Evolutionary conservation across 2,329 filamentous ascomycete species (phyloP).

Genomic region (Aspergillus terreus): DNA sequence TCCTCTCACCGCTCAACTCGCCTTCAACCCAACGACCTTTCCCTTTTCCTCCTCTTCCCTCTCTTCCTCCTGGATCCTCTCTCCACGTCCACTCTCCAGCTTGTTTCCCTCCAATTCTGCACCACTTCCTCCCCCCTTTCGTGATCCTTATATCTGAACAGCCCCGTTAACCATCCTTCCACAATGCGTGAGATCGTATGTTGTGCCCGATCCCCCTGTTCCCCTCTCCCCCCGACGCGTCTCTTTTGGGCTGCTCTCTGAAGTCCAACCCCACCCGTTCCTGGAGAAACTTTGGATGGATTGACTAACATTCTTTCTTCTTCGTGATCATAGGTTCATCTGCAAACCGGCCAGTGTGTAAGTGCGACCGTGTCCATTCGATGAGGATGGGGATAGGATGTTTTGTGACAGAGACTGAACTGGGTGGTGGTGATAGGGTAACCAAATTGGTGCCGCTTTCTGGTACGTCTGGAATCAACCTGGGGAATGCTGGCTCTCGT

Average conservation of each 20-base stretch:
- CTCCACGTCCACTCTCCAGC: constrained; percentile 16
- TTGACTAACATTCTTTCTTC: constrained; percentile 20
- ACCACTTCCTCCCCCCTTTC: constrained; percentile 15
- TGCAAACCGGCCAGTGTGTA: constrained; percentile 99
- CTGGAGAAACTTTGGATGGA: constrained; percentile 7
- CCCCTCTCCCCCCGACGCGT: constrained; percentile 31
- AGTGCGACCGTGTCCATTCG: constrained; percentile 38
- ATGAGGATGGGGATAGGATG: background rate
- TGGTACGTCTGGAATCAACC: constrained; percentile 59
- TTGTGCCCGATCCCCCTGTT: constrained; percentile 24
- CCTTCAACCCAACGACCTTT: constrained; percentile 5
- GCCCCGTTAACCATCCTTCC: constrained; percentile 29
- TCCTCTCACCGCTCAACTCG: constrained; percentile 28
- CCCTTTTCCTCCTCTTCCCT: constrained; percentile 21
- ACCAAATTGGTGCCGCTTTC: constrained; percentile 99
- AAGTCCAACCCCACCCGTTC: constrained; percentile 31
- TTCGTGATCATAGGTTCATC: constrained; percentile 77
- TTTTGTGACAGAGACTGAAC: constrained; percentile 19
- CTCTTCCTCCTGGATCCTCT: constrained; percentile 20
- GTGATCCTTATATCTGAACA: constrained; percentile 12
- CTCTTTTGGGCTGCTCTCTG: constrained; percentile 27
- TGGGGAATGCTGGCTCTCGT: background rate
- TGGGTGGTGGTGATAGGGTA: constrained; percentile 63
- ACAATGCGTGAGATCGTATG: constrained; percentile 74
- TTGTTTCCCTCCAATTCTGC: constrained; percentile 21